phyloP scores from a whole-genome alignment of 2,329 filamentous ascomycete species.

The Ophiostoma sp. region DNA sequence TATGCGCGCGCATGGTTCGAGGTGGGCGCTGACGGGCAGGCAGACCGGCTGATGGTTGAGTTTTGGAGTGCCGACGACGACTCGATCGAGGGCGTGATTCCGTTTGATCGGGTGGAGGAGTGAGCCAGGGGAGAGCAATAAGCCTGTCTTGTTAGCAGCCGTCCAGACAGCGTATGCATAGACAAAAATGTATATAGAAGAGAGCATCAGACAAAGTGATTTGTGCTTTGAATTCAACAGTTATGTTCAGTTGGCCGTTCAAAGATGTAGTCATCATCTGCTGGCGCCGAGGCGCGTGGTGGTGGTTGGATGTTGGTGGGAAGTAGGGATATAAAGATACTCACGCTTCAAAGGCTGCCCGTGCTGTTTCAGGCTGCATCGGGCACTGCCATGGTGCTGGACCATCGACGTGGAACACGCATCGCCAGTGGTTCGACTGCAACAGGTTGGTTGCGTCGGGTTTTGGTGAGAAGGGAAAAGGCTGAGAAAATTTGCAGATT shows the following conservation, averaged over 20 bases:
- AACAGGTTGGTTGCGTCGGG: not conserved
- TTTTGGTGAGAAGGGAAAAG: not conserved
- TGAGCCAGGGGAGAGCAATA: not conserved
- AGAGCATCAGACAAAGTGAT: slow-evolving; percentile 37
- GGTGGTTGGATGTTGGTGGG: slow-evolving; percentile 13
- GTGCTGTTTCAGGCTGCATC: not conserved
- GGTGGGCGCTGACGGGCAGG: slow-evolving; percentile 32
- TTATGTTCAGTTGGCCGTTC: slow-evolving; percentile 60
- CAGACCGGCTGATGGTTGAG: slow-evolving; percentile 33
- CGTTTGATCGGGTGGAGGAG: slow-evolving; percentile 30
- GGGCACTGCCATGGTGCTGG: not conserved
- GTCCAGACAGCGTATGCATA: not conserved
- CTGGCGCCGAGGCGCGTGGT: slow-evolving; percentile 22
- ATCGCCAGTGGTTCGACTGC: not conserved
- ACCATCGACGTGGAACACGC: not conserved
- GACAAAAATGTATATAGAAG: slow-evolving; percentile 14
- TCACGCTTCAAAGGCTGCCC: slow-evolving; percentile 14
- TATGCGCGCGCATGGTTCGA: slow-evolving; percentile 34
- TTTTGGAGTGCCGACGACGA: slow-evolving; percentile 28
- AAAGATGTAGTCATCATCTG: slow-evolving; percentile 53
- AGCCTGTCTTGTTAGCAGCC: slow-evolving; percentile 6
- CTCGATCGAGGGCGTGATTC: slow-evolving; percentile 33
- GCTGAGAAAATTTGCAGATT: not conserved
- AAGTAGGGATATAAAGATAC: slow-evolving; percentile 20
- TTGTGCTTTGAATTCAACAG: slow-evolving; percentile 38